A percentile compares a stretch with the other conserved stretches of the same genome.
Conservation (phyloP, 768 basidiomycete species). For the Suillus plorans region DNA sequence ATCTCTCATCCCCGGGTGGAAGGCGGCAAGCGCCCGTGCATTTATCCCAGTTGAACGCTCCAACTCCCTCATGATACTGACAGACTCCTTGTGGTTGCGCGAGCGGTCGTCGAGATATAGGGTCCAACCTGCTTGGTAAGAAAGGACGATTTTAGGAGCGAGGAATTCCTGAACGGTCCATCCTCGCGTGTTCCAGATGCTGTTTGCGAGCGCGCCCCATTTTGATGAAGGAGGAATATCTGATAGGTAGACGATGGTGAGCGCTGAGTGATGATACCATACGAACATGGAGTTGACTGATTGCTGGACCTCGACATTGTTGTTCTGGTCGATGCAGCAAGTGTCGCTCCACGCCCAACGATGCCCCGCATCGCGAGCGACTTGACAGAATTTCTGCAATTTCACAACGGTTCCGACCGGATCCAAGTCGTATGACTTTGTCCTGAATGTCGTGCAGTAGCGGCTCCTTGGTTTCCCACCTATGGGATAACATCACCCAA, state of each 20-base stretch:
- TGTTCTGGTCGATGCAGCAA: background rate
- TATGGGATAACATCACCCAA: background rate
- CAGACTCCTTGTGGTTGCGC: background rate
- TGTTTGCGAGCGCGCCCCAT: background rate
- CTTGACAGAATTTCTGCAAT: background rate
- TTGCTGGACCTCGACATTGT: background rate
- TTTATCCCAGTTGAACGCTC: background rate
- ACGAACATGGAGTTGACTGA: background rate
- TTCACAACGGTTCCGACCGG: background rate
- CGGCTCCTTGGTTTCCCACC: background rate
- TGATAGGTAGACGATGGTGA: background rate
- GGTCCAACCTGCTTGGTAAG: background rate
- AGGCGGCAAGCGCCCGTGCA: background rate
- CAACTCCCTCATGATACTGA: background rate
- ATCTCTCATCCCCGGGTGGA: background rate
- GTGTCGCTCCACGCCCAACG: background rate
- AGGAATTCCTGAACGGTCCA: background rate
- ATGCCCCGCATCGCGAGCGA: background rate
- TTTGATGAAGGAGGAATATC: background rate
- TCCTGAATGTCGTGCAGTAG: background rate
- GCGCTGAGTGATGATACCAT: background rate
- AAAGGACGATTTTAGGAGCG: background rate
- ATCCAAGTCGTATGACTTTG: background rate
- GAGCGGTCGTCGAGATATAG: background rate
- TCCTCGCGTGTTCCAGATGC: background rate